Conservation (phyloP, 2,329 filamentous ascomycete species). For the Ceratocystis eucalypticola region DNA sequence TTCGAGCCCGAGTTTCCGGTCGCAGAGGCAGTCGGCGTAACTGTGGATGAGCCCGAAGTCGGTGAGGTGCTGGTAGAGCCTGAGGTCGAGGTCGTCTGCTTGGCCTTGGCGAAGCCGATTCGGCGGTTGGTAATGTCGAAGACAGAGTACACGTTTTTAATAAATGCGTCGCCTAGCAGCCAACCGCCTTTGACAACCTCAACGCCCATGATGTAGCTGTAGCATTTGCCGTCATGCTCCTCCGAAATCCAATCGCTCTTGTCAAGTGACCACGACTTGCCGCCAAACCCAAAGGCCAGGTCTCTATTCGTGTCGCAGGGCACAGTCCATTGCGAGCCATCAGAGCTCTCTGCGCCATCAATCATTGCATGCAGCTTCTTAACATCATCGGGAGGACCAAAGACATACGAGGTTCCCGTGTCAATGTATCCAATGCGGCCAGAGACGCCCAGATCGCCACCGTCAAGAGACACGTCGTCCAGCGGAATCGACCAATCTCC, state of each 20-base stretch:
- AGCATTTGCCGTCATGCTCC: conserved; percentile 36
- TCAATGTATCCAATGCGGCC: conserved; percentile 58
- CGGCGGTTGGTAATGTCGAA: conserved; percentile 61
- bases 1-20: not conserved
- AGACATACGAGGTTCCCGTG: conserved; percentile 68
- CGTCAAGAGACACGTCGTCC: conserved; percentile 51
- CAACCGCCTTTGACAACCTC: conserved; percentile 52
- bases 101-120: conserved; percentile 35
- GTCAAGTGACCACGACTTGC: conserved; percentile 51
- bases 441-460: conserved; percentile 42
- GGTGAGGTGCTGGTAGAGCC: conserved; percentile 11
- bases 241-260: conserved; percentile 56
- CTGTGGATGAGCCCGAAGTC: not conserved
- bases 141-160: conserved; percentile 80
- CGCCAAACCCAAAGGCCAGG: conserved; percentile 55
- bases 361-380: conserved; percentile 54
- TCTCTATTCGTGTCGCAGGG: conserved; percentile 54
- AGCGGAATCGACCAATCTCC: conserved; percentile 62
- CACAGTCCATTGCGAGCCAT: conserved; percentile 51
- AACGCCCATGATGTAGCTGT: conserved; percentile 62
- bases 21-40: not conserved
- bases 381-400: conserved; percentile 56
- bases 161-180: conserved; percentile 73
- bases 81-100: conserved; percentile 10
- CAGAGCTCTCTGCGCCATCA: conserved; percentile 42